Conservation (phyloP, 805 yeast genomes). For the Myxozyma monticola region DNA sequence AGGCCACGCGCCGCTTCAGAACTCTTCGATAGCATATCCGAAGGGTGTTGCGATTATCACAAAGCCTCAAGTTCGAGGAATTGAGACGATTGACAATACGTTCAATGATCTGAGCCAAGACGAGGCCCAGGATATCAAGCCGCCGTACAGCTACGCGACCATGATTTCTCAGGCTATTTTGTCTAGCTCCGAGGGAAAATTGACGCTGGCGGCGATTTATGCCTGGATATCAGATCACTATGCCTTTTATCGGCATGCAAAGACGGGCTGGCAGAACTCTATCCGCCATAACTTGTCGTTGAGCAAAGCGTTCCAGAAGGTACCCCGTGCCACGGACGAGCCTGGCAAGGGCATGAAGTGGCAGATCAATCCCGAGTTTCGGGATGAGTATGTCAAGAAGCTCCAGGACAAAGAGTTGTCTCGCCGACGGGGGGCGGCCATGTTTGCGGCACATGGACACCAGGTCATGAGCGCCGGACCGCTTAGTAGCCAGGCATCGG, state of each 20-base stretch:
- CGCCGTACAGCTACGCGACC: conserved; percentile 95
- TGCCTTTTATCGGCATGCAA: conserved; percentile 87
- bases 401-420: conserved; percentile 61
- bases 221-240: conserved; percentile 85
- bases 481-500: conserved; percentile 7
- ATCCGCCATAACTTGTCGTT: conserved; percentile 92
- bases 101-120: conserved; percentile 67
- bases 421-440: conserved; percentile 28
- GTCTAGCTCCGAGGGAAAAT: conserved; percentile 81
- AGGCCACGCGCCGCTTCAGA: conserved; percentile 8
- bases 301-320: conserved; percentile 96
- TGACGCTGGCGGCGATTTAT: conserved; percentile 89
- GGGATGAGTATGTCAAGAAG: conserved; percentile 79
- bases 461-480: no score
- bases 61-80: conserved; percentile 43
- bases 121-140: conserved; percentile 89
- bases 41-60: conserved; percentile 46
- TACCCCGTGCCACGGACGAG: conserved; percentile 90
- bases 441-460: conserved; percentile 14
- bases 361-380: conserved; percentile 86
- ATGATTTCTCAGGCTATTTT: conserved; percentile 97
- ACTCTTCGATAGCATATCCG: conserved; percentile 39
- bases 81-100: conserved; percentile 35
- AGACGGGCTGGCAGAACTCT: conserved; percentile 98
- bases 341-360: conserved; percentile 99